phyloP scores from a whole-genome alignment of 164 flowering plant species.

The Stephania japonica region DNA sequence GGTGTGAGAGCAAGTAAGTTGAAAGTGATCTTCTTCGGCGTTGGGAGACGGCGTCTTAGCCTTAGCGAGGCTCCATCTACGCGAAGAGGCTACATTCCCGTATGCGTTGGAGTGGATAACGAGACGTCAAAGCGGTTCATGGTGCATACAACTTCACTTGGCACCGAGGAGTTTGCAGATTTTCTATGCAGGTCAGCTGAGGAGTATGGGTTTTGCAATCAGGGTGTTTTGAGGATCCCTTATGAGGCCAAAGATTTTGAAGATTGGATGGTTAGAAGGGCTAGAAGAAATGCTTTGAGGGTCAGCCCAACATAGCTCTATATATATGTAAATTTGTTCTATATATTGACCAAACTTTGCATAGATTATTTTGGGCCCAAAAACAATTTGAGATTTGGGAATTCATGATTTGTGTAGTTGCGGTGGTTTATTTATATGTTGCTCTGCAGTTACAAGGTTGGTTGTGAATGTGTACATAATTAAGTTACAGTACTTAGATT shows the following conservation, averaged over 20 bases:
- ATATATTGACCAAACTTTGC: too few relatives aligned
- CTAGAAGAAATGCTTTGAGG: slow-evolving; percentile 10
- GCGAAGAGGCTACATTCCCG: slow-evolving; percentile 40
- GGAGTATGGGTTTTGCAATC: slow-evolving; percentile 43
- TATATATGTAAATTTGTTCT: too few relatives aligned
- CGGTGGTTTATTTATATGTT: too few relatives aligned
- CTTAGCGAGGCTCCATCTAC: slow-evolving; percentile 9
- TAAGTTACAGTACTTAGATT: too few relatives aligned
- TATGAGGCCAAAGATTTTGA: slow-evolving; percentile 40
- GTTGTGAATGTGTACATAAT: not conserved
- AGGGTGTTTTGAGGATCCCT: slow-evolving; percentile 43
- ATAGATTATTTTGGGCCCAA: too few relatives aligned
- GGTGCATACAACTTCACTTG: slow-evolving; percentile 28
- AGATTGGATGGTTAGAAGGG: slow-evolving; percentile 27
- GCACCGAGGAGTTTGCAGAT: slow-evolving; percentile 32
- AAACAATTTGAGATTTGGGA: too few relatives aligned
- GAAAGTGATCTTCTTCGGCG: slow-evolving; percentile 19
- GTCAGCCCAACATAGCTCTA: slow-evolving; percentile 3
- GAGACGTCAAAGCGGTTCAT: slow-evolving; percentile 32
- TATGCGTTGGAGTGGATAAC: slow-evolving; percentile 36
- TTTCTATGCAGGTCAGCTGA: slow-evolving; percentile 41
- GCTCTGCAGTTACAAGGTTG: not conserved
- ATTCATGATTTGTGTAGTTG: too few relatives aligned
- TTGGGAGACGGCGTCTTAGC: slow-evolving; percentile 9
- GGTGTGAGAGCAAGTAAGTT: slow-evolving; percentile 34